Evolutionary conservation across 345 rosid species (phyloP).

Genomic region (Brassica nigra): DNA sequence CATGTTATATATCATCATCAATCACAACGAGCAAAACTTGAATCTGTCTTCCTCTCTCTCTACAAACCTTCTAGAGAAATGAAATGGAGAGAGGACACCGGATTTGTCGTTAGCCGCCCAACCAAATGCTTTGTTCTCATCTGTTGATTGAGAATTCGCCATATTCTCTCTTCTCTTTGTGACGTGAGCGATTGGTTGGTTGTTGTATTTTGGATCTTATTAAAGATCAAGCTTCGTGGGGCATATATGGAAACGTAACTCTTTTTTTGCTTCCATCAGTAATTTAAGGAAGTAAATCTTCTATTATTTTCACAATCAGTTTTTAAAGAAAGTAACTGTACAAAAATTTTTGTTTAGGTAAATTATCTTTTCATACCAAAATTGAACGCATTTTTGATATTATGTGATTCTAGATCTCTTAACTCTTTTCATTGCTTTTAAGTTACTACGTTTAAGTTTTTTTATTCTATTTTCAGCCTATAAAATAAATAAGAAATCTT

Average conservation of each 20-base stretch:
- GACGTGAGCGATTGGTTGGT: background rate
- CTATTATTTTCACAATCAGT: background rate
- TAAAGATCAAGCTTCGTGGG: background rate
- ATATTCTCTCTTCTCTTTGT: slow-evolving; percentile 1
- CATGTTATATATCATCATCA: background rate
- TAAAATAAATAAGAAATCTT: too few species aligned
- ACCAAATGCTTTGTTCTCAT: slow-evolving; percentile 41
- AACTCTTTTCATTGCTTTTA: too few species aligned
- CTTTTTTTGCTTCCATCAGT: background rate
- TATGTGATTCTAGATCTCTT: too few species aligned
- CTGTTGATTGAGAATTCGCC: slow-evolving; percentile 15
- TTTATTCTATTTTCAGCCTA: too few species aligned
- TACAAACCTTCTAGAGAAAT: slow-evolving; percentile 46
- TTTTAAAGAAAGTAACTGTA: too few species aligned
- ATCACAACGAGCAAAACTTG: background rate
- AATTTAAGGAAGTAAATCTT: background rate
- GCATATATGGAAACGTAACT: background rate
- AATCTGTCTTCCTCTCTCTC: background rate
- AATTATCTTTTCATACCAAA: background rate
- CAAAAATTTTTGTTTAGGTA: background rate
- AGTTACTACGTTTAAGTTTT: too few species aligned
- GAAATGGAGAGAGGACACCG: slow-evolving; percentile 43
- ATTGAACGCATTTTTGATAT: too few species aligned
- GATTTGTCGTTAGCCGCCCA: slow-evolving; percentile 48
- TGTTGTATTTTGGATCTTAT: background rate